These are phyloP conservation scores for Aquanectria penicillioides DNA, from an alignment of 2,329 filamentous ascomycete species.

Conservation along the genomic window DNA sequence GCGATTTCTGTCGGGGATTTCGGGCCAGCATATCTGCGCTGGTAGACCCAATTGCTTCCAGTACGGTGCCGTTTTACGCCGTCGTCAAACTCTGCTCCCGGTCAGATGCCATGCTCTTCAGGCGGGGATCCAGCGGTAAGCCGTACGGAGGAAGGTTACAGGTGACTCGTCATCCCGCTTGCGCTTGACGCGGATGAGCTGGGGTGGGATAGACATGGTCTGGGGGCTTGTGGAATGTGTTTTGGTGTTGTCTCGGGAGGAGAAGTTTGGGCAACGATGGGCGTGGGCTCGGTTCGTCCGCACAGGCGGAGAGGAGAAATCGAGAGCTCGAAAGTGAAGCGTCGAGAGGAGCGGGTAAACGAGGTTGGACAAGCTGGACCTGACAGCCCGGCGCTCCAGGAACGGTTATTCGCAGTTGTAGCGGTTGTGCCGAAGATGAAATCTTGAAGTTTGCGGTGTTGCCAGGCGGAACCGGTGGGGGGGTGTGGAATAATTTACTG, in stretches of 20 bases:
- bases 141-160: constrained; percentile 65
- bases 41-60: constrained; percentile 64
- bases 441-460: constrained; percentile 8
- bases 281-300: neutral
- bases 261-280: neutral
- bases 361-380: neutral
- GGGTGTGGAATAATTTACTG: neutral
- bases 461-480: constrained; percentile 7
- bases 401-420: too few species aligned
- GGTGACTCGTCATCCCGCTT: constrained; percentile 65
- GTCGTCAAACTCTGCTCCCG: constrained; percentile 59
- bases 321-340: neutral
- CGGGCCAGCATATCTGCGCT: constrained; percentile 55
- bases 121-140: constrained; percentile 10
- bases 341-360: neutral
- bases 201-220: constrained; percentile 67
- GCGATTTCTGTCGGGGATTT: constrained; percentile 38
- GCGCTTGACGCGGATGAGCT: constrained; percentile 69
- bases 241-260: neutral
- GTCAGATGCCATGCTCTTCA: constrained; percentile 27
- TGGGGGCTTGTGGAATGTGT: neutral
- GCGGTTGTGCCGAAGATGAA: too few species aligned
- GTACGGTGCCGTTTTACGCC: constrained; percentile 64
- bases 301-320: neutral
- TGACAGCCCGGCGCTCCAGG: neutral